Evolutionary conservation across 2,329 filamentous ascomycete species (phyloP), one percentile per base, ranked within the genome.

Genomic region (Phoma sp.): DNA sequence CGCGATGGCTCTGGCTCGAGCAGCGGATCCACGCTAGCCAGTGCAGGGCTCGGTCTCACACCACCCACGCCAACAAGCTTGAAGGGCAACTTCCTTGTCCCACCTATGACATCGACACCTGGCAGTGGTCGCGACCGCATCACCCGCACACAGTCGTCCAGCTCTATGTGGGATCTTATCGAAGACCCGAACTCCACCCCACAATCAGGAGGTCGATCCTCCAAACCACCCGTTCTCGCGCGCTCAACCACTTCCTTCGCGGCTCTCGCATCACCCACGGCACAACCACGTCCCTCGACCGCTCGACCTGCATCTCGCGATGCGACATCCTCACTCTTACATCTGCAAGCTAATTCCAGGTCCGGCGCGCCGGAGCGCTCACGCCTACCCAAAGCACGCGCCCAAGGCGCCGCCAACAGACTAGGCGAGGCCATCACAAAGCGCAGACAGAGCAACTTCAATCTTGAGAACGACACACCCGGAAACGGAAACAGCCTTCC

Each of bases 1-100:
- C 69, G 70, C 13, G 69, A 71, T n/a, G 71, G 67, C 29, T 73
- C 69, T 13, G 71, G 71, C 8, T 71, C 68, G 19, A 72, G 69
- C 56, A 69, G 54, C 22, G 72, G 72, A n/a, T 68, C 63, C 12
- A 70, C 68, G 1, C 57, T 69, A 7, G 64, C 67, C 0, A 55
- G 63, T 15, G 62, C 64, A 29, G 58, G 63, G 15, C 64, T 69
- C 41, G 65, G 65, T 1, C 62, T 73, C 44, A 75, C 72, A 38
- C 72, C 72, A 1, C 69, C 71, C 0, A 74, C 72, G 1, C 72
- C 72, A 6, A 74, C 63, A 15, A 73, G 69, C 8, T 53, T 74
- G 21, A 73, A 71, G 52, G 57, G 58, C 10, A 64, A 60, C 3
- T 72, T 71, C 33, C 63, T 62, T 29, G 62, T 71, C 5, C 69